Evolutionary conservation across 768 basidiomycete genomes (phyloP), one percentile per base, ranked within the genome.

Genomic region (Phaeotremella fagi): DNA sequence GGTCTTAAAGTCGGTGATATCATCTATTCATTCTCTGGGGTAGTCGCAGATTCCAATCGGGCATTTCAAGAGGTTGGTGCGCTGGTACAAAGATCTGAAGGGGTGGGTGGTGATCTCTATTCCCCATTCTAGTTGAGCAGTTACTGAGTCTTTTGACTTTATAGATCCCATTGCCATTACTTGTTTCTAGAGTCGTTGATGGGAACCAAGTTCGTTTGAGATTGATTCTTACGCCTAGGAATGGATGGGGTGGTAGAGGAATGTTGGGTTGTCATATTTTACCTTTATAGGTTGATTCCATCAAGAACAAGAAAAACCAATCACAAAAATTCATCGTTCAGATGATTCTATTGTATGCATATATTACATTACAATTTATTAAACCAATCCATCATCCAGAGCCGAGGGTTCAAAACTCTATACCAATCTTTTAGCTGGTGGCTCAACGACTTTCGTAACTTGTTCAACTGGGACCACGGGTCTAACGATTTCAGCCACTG

Each of bases 211-310:
- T 12, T 12, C 7, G 63, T 5, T 60, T 82, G 14, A 76, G 76
- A 18, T 64, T 89, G 52, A 79, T 73, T n/a, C 76, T 90, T 37
- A 84, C 77, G 2, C 88, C 89, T 4, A 74, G 82, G 45, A 81
- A 79, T 52, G 84, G 84, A 5, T 95, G 90, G 90, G 89, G 88
- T 57, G 90, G 90, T 9, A 78, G 88, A 54, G 90, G 90, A 7
- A 78, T 85, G 71, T 76, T 95, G 37, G 90, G 90, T 85, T 75
- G 73, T 58, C 72, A 75, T 60, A 75, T 75, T 33, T 53, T 69
- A 3, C 71, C 70, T 9, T 45, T 56, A 16, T 69, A 35, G 52
- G 20, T 31, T 15, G 31, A 7, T 33, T n/a, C n/a, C n/a, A n/a
- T n/a, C n/a, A n/a, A n/a, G 31, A 7, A 43, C 7, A 18, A 11